Percentiles rank a stretch among this genome's conserved stretches.
Conservation (phyloP, 1,284 basidiomycete genomes). For the Tilletia caries region DNA sequence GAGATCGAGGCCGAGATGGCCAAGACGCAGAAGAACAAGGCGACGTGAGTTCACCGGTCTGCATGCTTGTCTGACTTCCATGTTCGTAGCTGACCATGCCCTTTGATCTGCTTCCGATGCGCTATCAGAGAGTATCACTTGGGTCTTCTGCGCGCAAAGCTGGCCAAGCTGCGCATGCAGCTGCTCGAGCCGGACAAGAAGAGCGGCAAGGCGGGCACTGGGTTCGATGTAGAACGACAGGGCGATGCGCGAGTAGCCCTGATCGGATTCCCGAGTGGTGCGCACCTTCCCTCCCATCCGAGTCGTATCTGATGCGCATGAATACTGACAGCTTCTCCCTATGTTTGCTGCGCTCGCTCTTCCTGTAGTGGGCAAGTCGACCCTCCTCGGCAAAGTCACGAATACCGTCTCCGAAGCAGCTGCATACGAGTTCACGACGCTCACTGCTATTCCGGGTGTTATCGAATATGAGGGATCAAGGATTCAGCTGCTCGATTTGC, state of each 20-base stretch:
- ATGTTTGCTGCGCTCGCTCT: constrained; percentile 64
- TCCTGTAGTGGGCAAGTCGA: constrained; percentile 82
- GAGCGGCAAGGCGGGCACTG: constrained; percentile 40
- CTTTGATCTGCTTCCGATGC: not conserved
- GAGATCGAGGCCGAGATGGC: constrained; percentile 97
- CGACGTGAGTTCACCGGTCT: constrained; percentile 31
- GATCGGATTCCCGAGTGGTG: constrained; percentile 60
- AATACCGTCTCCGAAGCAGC: constrained; percentile 83
- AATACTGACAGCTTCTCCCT: not conserved
- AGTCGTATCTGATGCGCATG: not conserved
- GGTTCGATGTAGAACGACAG: constrained; percentile 50
- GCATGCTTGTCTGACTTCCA: not conserved
- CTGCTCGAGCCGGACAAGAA: constrained; percentile 47
- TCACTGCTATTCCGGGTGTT: constrained; percentile 60
- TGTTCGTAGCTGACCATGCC: not conserved
- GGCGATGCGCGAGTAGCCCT: constrained; percentile 66
- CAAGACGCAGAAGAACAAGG: constrained; percentile 58
- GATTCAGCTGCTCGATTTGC: constrained; percentile 68
- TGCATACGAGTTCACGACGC: constrained; percentile 92
- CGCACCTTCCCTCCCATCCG: not conserved
- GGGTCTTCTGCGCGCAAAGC: constrained; percentile 47
- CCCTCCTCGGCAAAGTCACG: constrained; percentile 83
- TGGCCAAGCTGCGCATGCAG: constrained; percentile 48
- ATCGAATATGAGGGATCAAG: constrained; percentile 58
- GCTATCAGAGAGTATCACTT: constrained; percentile 35